Evolutionary conservation across 2,329 filamentous ascomycete species (phyloP).

Genomic region (Hypoxylon sp.): DNA sequence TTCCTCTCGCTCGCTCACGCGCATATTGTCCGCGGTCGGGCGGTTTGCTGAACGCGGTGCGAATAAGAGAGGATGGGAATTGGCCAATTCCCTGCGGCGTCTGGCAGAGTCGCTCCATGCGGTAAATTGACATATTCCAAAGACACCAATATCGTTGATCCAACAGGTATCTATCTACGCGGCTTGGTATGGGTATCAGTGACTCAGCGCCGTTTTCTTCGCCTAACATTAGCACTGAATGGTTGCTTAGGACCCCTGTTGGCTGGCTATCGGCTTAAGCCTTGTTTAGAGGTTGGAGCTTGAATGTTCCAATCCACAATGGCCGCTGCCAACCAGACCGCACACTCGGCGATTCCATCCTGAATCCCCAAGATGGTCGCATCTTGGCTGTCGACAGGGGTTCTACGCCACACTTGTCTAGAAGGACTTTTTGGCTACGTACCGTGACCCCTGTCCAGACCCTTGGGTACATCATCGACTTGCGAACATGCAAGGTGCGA

Average conservation of each 20-base stretch:
- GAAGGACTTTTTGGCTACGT: constrained; percentile 44
- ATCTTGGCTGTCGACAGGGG: constrained; percentile 54
- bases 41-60: constrained; percentile 32
- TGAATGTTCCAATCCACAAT: constrained; percentile 42
- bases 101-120: constrained; percentile 6
- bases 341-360: constrained; percentile 54
- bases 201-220: constrained; percentile 46
- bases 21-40: constrained; percentile 44
- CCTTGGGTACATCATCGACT: constrained; percentile 49
- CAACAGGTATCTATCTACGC: constrained; percentile 1
- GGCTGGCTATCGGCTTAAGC: constrained; percentile 32
- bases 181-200: constrained; percentile 32
- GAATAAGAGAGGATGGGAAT: constrained; percentile 28
- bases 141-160: constrained; percentile 17
- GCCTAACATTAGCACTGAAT: constrained; percentile 31
- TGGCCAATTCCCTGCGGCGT: constrained; percentile 18
- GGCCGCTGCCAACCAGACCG: constrained; percentile 54
- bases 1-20: constrained; percentile 53
- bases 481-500: constrained; percentile 47
- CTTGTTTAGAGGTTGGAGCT: constrained; percentile 42
- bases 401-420: constrained; percentile 55
- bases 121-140: constrained; percentile 9
- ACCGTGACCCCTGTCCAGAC: constrained; percentile 45
- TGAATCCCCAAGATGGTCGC: constrained; percentile 49
- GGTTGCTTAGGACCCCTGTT: constrained; percentile 27